phyloP scores from a whole-genome alignment of 192 early-diverging fungal species.

The Backusella luteola region DNA sequence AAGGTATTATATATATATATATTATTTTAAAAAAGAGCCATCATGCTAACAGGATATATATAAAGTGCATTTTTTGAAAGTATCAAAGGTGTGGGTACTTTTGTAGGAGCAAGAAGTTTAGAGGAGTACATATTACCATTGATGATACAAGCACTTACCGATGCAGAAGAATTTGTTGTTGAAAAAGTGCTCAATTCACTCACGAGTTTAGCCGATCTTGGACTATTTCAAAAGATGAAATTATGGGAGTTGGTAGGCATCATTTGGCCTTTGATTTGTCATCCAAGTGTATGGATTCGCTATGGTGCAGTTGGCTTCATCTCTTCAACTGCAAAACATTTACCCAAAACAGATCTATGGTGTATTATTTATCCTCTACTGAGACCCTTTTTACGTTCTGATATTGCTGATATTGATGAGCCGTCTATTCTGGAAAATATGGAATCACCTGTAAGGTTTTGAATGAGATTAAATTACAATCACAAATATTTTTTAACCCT shows the following conservation, averaged over 20 bases:
- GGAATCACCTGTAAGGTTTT: constrained; percentile 56
- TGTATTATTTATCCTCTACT: constrained; percentile 76
- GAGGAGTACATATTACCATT: constrained; percentile 94
- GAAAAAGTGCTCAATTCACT: constrained; percentile 85
- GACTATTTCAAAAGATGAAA: constrained; percentile 72
- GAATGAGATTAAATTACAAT: not conserved
- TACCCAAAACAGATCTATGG: constrained; percentile 71
- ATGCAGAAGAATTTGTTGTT: constrained; percentile 90
- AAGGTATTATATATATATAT: constrained; percentile 48
- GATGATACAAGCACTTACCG: constrained; percentile 83
- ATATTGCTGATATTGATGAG: constrained; percentile 66
- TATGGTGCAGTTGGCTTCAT: constrained; percentile 74
- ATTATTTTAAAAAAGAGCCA: not conserved
- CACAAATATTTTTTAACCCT: not conserved
- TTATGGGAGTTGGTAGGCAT: constrained; percentile 72
- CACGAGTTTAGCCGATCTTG: constrained; percentile 72
- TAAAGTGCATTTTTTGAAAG: constrained; percentile 91
- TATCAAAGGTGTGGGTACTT: constrained; percentile 85
- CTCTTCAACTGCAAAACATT: constrained; percentile 53
- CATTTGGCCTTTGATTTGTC: constrained; percentile 72
- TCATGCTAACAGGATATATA: not conserved
- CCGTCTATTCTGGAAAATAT: constrained; percentile 60
- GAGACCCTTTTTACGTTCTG: constrained; percentile 62
- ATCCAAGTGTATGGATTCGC: constrained; percentile 81
- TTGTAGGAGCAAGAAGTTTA: constrained; percentile 82